Percentiles rank a stretch among this genome's conserved stretches.
Conservation (phyloP, 2,329 filamentous ascomycete species). For the Colletotrichum tofieldiae region DNA sequence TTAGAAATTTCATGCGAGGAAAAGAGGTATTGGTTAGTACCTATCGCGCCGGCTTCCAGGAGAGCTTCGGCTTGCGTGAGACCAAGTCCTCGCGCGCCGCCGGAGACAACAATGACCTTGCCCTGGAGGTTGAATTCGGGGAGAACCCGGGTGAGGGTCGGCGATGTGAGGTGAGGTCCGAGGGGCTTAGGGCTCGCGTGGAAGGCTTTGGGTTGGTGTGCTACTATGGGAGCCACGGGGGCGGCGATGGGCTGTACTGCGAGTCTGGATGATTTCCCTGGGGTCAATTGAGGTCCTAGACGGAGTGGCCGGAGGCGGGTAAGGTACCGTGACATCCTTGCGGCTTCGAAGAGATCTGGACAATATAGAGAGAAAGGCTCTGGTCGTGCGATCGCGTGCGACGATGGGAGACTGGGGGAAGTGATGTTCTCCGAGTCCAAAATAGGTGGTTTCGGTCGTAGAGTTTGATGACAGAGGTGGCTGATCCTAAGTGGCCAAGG, state of each 20-base stretch:
- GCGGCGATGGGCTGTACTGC: constrained; percentile 21
- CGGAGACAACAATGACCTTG: constrained; percentile 84
- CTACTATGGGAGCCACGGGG: constrained; percentile 19
- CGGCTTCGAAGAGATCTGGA: constrained; percentile 18
- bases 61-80: constrained; percentile 85
- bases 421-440: neutral
- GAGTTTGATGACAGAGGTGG: constrained; percentile 15
- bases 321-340: constrained; percentile 40
- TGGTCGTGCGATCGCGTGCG: neutral
- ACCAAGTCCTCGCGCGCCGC: constrained; percentile 83
- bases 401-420: neutral
- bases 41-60: constrained; percentile 83
- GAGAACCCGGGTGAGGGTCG: constrained; percentile 55
- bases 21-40: constrained; percentile 51
- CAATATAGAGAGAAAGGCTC: neutral
- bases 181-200: constrained; percentile 29
- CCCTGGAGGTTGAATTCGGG: constrained; percentile 83
- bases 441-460: neutral
- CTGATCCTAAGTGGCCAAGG: neutral
- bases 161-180: constrained; percentile 41
- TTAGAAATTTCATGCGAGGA: neutral
- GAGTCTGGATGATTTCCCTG: constrained; percentile 18
- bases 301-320: constrained; percentile 34
- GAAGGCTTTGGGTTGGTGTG: constrained; percentile 29
- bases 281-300: constrained; percentile 26